Evolutionary conservation across 306 rosid species (phyloP).

Genomic region (Alnus rubra): DNA sequence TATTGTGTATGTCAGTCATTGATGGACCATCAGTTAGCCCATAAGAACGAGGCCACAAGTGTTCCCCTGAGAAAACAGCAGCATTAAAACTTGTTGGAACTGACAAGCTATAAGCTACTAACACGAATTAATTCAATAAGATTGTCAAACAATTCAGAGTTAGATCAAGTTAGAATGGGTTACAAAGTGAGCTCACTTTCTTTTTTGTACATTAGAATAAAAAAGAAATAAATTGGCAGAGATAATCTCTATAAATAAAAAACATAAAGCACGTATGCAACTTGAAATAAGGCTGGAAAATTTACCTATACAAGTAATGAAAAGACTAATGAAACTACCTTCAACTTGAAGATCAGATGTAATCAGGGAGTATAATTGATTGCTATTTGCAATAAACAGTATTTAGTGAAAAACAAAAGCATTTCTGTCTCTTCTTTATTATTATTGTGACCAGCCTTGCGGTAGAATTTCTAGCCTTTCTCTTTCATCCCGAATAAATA

Average conservation of each 20-base stretch:
- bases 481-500: too few relatives aligned
- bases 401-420: too few relatives aligned
- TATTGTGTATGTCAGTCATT: slow-evolving; percentile 69
- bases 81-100: neutral
- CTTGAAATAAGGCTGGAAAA: neutral
- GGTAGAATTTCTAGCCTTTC: too few relatives aligned
- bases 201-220: neutral
- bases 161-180: neutral
- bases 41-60: slow-evolving; percentile 82
- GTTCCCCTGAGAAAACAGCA: slow-evolving; percentile 53
- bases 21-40: slow-evolving; percentile 59
- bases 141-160: neutral
- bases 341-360: too few relatives aligned
- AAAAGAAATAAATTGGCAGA: neutral
- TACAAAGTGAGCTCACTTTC: neutral
- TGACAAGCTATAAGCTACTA: neutral
- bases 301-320: neutral
- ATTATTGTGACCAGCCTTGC: too few relatives aligned
- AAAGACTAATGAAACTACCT: too few relatives aligned
- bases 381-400: too few relatives aligned
- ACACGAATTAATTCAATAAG: neutral
- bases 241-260: neutral
- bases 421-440: too few relatives aligned
- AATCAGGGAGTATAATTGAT: too few relatives aligned
- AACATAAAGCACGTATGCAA: neutral